phyloP scores from a whole-genome alignment of 176 grass and related monocot genomes.

The Aegilops longissima region DNA sequence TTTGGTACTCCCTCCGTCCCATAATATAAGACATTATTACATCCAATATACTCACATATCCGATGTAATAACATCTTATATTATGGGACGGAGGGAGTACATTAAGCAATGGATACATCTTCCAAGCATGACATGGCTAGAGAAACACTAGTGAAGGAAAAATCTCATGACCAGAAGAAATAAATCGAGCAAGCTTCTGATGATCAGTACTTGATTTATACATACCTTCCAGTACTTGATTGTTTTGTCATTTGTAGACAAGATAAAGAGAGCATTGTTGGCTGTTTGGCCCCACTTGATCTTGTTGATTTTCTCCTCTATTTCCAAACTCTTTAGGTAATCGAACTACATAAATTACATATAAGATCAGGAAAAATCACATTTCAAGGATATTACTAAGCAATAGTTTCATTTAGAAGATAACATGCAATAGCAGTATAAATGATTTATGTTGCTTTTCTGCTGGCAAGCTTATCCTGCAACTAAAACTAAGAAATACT shows the following conservation, averaged over 20 bases:
- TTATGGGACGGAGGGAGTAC: too few species aligned
- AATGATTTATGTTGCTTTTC: slow-evolving; percentile 14
- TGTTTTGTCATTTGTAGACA: slow-evolving; percentile 95
- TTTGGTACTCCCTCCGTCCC: neutral
- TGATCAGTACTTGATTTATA: neutral
- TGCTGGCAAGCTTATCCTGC: slow-evolving; percentile 16
- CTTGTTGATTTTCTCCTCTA: slow-evolving; percentile 96
- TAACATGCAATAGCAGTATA: slow-evolving; percentile 1
- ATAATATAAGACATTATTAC: too few species aligned
- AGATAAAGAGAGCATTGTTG: slow-evolving; percentile 72
- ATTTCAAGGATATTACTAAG: neutral
- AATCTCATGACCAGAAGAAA: slow-evolving; percentile 8
- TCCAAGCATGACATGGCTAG: neutral
- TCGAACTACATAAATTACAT: slow-evolving; percentile 69
- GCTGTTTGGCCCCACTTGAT: slow-evolving; percentile 84
- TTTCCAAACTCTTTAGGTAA: slow-evolving; percentile 98
- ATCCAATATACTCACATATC: too few species aligned
- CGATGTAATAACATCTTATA: too few species aligned
- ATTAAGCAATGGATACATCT: slow-evolving; percentile 18
- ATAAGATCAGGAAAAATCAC: slow-evolving; percentile 28
- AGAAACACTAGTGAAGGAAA: neutral
- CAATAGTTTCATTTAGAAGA: slow-evolving; percentile 19
- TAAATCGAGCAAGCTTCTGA: slow-evolving; percentile 6
- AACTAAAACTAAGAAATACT: slow-evolving; percentile 16
- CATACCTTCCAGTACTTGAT: slow-evolving; percentile 96